Evolutionary conservation across 2,329 filamentous ascomycete genomes (phyloP), one percentile per base, ranked within the genome.

Genomic region (Pseudogymnoascus sp.): DNA sequence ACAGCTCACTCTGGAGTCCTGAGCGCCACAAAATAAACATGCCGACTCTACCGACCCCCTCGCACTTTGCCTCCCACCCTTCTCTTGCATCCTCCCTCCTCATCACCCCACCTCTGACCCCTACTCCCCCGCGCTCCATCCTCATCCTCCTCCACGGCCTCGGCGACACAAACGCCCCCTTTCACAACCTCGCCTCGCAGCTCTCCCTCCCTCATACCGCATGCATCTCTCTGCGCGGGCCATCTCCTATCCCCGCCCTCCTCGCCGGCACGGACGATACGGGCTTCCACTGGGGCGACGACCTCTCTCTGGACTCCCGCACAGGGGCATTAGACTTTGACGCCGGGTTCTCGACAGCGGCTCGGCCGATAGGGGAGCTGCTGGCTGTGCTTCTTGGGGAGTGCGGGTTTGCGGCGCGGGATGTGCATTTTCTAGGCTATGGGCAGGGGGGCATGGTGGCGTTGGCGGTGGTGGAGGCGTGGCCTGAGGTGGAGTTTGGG

Each of bases 71-170:
- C 11, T 63, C 75, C 12, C 79, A 71, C 74, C 74, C 69, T 65
- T 73, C 60, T 67, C 74, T 68, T 58, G 67, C 66, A 8, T 52
- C 45, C 23, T 59, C 55, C 16, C 14, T 59, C 31, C 55, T 59
- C 59, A 70, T 74, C 31, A 66, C 70, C 65, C 74, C 67, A 60
- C 71, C 68, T 52, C 69, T 65, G 63, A 70, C 63, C 61, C 61
- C 75, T 62, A 74, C 78, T 19, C 72, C 75, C 4, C 73, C 82
- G 21, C 79, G 80, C 62, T 89, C 89, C 71, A 74, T 88, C 65
- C 80, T 90, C 45, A 74, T 90, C 69, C 81, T 90, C 35, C 80
- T 90, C 4, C 87, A 90, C 71, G 86, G 87, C 64, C 78, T 90
- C 16, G 87, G 87, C 59, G 87, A 90, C 72, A 84, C 80, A 11